These are phyloP conservation scores for Jackrogersella multiformis DNA, from an alignment of 495 filamentous ascomycete species.

Conservation along the genomic window DNA sequence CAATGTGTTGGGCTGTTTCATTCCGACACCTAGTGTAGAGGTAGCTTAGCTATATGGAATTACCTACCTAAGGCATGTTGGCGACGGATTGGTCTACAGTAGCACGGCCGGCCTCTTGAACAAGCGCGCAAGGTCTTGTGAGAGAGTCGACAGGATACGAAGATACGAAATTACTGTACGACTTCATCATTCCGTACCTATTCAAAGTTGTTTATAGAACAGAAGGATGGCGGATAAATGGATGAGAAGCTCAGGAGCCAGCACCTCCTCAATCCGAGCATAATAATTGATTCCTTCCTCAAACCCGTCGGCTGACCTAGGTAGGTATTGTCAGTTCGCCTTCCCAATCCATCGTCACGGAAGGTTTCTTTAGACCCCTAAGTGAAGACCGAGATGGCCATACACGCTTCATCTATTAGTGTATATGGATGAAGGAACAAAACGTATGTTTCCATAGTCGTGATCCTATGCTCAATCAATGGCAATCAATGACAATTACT, in stretches of 20 bases:
- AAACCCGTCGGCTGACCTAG: constrained; percentile 17
- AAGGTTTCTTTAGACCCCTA: background rate
- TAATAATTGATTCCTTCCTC: constrained; percentile 21
- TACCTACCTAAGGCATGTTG: no score
- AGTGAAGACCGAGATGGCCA: background rate
- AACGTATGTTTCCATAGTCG: constrained; percentile 12
- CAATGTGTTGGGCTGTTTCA: constrained; percentile 17
- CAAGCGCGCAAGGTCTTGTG: constrained; percentile 16
- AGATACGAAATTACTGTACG: constrained; percentile 12
- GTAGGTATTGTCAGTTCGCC: constrained; percentile 11
- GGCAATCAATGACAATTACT: no score
- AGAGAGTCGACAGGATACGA: no score
- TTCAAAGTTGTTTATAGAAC: constrained; percentile 35
- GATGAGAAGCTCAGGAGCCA: constrained; percentile 18
- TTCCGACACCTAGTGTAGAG: constrained; percentile 10
- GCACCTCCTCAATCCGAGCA: constrained; percentile 15
- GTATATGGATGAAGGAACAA: background rate
- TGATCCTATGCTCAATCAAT: constrained; percentile 1
- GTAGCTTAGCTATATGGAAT: no score
- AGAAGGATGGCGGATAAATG: constrained; percentile 34
- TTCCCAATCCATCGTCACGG: constrained; percentile 1
- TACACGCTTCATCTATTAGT: constrained; percentile 3
- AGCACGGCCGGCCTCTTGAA: constrained; percentile 12
- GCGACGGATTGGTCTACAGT: constrained; percentile 15
- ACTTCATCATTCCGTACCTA: constrained; percentile 8